These are phyloP conservation scores for Aspergillus tanneri DNA, from an alignment of 2,329 filamentous ascomycete species.

Conservation along the genomic window DNA sequence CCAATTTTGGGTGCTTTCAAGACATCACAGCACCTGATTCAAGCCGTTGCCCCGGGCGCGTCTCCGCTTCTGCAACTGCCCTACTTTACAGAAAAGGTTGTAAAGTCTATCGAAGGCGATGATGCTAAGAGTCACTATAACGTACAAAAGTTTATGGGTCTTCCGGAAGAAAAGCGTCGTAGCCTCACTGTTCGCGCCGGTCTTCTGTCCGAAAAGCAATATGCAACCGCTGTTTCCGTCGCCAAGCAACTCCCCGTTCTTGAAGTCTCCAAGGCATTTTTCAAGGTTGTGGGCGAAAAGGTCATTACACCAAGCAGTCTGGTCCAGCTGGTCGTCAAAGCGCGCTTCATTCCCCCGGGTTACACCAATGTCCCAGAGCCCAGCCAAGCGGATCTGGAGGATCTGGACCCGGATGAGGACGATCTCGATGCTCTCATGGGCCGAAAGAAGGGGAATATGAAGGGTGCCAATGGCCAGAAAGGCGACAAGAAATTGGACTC, in stretches of 20 bases:
- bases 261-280: conserved; percentile 87
- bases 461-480: conserved; percentile 54
- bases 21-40: conserved; percentile 81
- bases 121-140: conserved; percentile 69
- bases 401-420: conserved; percentile 88
- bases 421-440: conserved; percentile 83
- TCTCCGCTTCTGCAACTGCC: conserved; percentile 92
- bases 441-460: conserved; percentile 66
- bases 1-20: conserved; percentile 81
- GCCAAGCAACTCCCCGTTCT: conserved; percentile 82
- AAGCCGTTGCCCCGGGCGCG: conserved; percentile 78
- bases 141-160: conserved; percentile 84
- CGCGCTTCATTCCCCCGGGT: conserved; percentile 86
- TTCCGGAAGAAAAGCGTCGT: conserved; percentile 72
- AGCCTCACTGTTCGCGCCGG: conserved; percentile 66
- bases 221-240: conserved; percentile 70
- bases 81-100: conserved; percentile 68
- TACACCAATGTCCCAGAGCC: conserved; percentile 71
- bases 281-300: conserved; percentile 95
- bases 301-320: conserved; percentile 89
- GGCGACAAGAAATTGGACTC: conserved; percentile 60
- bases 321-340: conserved; percentile 93
- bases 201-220: conserved; percentile 73
- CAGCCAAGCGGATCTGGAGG: conserved; percentile 77
- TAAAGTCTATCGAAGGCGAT: conserved; percentile 53